A percentile compares a stretch with the other conserved stretches of the same genome.
phyloP scores from a whole-genome alignment of 495 filamentous ascomycete species.

The Parathielavia appendiculata region DNA sequence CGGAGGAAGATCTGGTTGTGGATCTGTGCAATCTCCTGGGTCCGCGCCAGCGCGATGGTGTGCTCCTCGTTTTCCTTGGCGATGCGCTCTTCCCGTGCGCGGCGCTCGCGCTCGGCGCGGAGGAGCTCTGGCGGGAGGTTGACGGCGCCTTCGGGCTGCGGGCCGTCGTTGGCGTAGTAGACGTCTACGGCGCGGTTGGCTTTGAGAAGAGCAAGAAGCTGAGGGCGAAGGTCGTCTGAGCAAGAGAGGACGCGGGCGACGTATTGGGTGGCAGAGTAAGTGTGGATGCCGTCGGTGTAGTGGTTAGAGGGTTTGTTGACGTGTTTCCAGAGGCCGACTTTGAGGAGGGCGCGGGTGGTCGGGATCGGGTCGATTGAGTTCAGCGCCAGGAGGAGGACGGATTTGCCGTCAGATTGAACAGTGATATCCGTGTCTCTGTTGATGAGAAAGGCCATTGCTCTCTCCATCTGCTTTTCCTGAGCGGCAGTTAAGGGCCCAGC shows the following conservation, averaged over 20 bases:
- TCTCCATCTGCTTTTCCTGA: constrained; percentile 45
- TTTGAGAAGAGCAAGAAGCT: constrained; percentile 39
- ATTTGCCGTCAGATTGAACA: constrained; percentile 42
- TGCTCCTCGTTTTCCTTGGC: constrained; percentile 37
- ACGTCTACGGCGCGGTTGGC: constrained; percentile 43
- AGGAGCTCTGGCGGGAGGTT: constrained; percentile 43
- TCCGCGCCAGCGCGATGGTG: constrained; percentile 33
- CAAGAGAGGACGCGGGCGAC: constrained; percentile 33
- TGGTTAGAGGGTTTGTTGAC: constrained; percentile 43
- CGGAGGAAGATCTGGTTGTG: constrained; percentile 40
- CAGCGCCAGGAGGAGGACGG: constrained; percentile 42
- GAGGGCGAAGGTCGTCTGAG: constrained; percentile 26
- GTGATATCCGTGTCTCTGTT: constrained; percentile 38
- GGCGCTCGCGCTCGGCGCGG: constrained; percentile 41
- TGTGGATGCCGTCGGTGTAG: constrained; percentile 39
- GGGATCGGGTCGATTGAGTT: constrained; percentile 40
- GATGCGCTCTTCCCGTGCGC: constrained; percentile 35
- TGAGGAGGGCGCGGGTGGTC: constrained; percentile 41
- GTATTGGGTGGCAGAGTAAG: constrained; percentile 46
- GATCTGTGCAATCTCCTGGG: constrained; percentile 39
- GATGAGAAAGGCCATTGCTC: constrained; percentile 41
- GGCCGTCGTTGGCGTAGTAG: constrained; percentile 44
- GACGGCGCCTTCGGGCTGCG: constrained; percentile 42
- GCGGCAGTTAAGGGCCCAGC: constrained; percentile 32
- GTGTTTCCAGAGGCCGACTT: constrained; percentile 43